Conservation (phyloP, 768 basidiomycete genomes). For the Tricholoma saponaceum region DNA sequence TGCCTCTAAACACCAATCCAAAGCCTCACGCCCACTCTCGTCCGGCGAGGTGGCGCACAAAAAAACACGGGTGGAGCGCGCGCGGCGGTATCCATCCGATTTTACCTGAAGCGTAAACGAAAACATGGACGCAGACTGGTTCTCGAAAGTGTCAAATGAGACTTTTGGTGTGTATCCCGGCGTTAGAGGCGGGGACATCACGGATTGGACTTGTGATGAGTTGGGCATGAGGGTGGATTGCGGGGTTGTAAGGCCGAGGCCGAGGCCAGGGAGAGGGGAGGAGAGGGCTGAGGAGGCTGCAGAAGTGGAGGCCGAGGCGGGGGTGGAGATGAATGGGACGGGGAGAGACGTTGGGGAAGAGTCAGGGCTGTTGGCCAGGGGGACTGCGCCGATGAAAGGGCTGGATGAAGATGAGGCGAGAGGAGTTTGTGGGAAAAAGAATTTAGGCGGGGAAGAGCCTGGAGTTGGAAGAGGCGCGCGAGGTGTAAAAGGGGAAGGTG, state of each 20-base stretch:
- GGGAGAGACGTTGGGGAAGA: neutral
- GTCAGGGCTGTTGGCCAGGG: neutral
- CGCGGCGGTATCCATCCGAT: slow-evolving; percentile 74
- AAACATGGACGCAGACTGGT: slow-evolving; percentile 78
- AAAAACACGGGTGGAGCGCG: slow-evolving; percentile 78
- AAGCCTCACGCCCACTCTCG: slow-evolving; percentile 82
- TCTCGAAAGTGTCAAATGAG: slow-evolving; percentile 87
- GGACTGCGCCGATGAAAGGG: neutral
- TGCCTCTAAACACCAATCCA: slow-evolving; percentile 89
- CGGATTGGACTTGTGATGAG: slow-evolving; percentile 9
- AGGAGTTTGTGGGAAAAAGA: neutral
- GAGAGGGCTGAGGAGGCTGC: neutral
- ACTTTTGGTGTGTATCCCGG: slow-evolving; percentile 62
- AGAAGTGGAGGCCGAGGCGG: neutral
- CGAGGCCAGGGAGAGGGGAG: neutral
- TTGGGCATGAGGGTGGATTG: neutral
- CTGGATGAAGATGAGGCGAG: neutral
- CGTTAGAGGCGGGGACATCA: slow-evolving; percentile 11
- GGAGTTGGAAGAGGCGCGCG: neutral
- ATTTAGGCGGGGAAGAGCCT: neutral
- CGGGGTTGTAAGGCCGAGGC: neutral
- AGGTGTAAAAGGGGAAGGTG: neutral
- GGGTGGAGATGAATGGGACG: neutral
- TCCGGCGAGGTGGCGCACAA: slow-evolving; percentile 86
- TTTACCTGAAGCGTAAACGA: slow-evolving; percentile 85